Base-by-base conservation (phyloP, 352 stramenopile genomes). In the Phytophthora tubulina region DNA sequence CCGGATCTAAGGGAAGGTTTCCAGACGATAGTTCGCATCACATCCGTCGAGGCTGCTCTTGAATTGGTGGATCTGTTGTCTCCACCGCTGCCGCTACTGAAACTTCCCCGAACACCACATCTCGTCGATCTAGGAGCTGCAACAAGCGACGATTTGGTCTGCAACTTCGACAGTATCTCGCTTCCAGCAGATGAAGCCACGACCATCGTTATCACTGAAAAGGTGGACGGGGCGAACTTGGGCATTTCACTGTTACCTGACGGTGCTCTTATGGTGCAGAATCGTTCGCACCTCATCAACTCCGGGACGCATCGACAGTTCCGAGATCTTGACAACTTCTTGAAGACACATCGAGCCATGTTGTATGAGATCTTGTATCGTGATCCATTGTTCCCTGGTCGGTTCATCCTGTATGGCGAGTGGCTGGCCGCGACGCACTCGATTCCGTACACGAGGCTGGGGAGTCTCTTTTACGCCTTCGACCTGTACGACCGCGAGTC, bases 171-270 rank as follows among this genome's bases (percentile, higher is more conserved):
- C 41, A 57, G n/a, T n/a, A 6, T 58, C 13, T 41, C 53, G 30
- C 13, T 71, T 5, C 39, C 55, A 63, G 13, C 41, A 33, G 41
- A 58, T 30, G 42, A 67, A 14, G 41, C 52, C 13, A 76, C 69
- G 1, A 64, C 66, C 5, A 80, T 93, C 33, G 71, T 90, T 17
- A 79, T 91, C 57, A 89, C 91, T 0, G 90, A 97, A 73, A 97
- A 97, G 68, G 30, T 97, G 38, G 90, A 97, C 72, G 90, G 90
- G 9, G 90, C 89, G 21, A 97, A 97, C 64, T 69, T 97, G 36
- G 89, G 90, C 49, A 85, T 97, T 52, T 93, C 80, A 8, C 66
- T 96, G 32, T 77, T 79, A 14, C 51, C 71, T 3, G 63, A 84
- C 6, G 70, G 84, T n/a, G 71, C 78, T 17, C 57, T 95, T 39